Evolutionary conservation across 805 yeast genomes (phyloP).

Genomic region (Candida gorgasii): DNA sequence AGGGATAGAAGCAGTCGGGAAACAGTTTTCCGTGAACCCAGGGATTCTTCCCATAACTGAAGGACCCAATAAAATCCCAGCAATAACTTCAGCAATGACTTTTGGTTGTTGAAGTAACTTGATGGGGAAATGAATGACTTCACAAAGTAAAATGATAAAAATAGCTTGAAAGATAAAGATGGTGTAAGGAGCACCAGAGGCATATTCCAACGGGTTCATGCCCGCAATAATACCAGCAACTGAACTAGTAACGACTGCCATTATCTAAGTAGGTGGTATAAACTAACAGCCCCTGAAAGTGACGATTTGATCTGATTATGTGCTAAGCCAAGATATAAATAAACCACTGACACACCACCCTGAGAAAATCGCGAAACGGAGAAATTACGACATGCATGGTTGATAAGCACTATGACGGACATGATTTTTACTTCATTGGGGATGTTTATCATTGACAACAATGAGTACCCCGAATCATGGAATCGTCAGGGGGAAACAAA

Average conservation of each 20-base stretch:
- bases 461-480: constrained; percentile 51
- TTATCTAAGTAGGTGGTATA: not conserved
- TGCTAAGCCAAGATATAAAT: constrained; percentile 2
- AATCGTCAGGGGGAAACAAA: constrained; percentile 38
- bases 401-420: constrained; percentile 6
- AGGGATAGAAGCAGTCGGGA: constrained; percentile 63
- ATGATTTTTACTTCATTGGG: constrained; percentile 42
- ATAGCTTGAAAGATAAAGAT: constrained; percentile 70
- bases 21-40: constrained; percentile 61
- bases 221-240: constrained; percentile 76
- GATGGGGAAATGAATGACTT: constrained; percentile 60
- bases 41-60: constrained; percentile 74
- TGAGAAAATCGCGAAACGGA: not conserved
- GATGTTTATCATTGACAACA: constrained; percentile 88
- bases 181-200: constrained; percentile 60
- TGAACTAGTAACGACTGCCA: constrained; percentile 28
- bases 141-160: constrained; percentile 59
- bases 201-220: constrained; percentile 63
- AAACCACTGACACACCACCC: too few species aligned
- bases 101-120: constrained; percentile 68
- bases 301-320: not conserved
- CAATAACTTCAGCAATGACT: constrained; percentile 78
- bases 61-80: constrained; percentile 77
- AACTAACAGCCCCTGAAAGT: too few species aligned
- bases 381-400: constrained; percentile 2